A percentile compares a stretch with the other conserved stretches of the same genome.
These are phyloP conservation scores for Apiospora kogelbergensis DNA, from an alignment of 2,329 filamentous ascomycete genomes.

Conservation along the genomic window DNA sequence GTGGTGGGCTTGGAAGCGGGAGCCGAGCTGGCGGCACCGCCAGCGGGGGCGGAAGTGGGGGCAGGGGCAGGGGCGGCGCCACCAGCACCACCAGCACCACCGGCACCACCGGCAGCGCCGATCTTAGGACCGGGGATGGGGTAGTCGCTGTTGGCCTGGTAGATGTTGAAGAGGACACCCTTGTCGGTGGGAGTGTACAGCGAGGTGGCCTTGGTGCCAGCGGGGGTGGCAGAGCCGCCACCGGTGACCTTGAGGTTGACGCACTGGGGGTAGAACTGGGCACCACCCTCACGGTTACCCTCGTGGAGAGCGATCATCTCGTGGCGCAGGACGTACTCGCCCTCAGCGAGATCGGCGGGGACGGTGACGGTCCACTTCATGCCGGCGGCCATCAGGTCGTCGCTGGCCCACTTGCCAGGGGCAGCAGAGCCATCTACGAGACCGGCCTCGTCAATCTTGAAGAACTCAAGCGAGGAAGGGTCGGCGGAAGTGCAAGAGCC, in stretches of 20 bases:
- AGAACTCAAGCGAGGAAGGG: slow-evolving; percentile 30
- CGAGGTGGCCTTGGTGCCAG: slow-evolving; percentile 48
- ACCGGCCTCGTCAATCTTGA: slow-evolving; percentile 30
- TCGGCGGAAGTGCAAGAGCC: slow-evolving; percentile 25
- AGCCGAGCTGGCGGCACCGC: background rate
- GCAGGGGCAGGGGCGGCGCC: background rate
- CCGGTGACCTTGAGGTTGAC: slow-evolving; percentile 57
- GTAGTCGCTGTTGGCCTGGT: slow-evolving; percentile 32
- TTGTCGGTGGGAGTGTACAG: slow-evolving; percentile 54
- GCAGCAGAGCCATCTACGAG: slow-evolving; percentile 22
- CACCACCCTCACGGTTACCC: slow-evolving; percentile 36
- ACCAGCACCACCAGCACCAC: background rate
- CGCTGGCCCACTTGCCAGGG: slow-evolving; percentile 31
- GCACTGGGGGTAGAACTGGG: slow-evolving; percentile 45
- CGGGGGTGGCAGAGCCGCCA: slow-evolving; percentile 40
- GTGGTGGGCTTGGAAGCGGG: slow-evolving; percentile 13
- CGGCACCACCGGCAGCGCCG: background rate
- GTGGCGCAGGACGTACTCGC: slow-evolving; percentile 45
- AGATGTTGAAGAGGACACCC: slow-evolving; percentile 57
- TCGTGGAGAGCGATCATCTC: slow-evolving; percentile 46
- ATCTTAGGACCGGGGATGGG: slow-evolving; percentile 24
- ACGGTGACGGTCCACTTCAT: slow-evolving; percentile 43
- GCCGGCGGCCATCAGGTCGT: slow-evolving; percentile 46
- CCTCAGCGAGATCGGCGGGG: slow-evolving; percentile 34
- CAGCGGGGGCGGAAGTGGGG: background rate